Base-by-base conservation (phyloP, 345 rosid genomes). In the Kandelia obovata region DNA sequence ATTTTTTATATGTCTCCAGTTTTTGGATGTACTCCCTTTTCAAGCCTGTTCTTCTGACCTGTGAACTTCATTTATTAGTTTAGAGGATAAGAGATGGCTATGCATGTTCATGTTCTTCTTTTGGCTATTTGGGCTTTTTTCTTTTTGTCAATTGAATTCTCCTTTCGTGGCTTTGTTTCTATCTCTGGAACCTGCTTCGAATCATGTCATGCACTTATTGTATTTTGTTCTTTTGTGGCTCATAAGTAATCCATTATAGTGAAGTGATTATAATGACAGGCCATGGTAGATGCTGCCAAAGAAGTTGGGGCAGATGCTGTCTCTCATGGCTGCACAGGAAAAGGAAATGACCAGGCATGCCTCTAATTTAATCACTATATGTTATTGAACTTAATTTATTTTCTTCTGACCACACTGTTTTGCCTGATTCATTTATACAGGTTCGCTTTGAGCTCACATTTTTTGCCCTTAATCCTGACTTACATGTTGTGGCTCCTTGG, bases 231-330 rank as follows among this genome's bases (percentile, higher is more conserved):
- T 43, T 39, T 9, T 43, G 49, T 13, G 49, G 16, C 49, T 43
- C 49, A 43, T 43, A 43, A 13, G 49, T 15, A 43, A 43, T 19
- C 19, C 0, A 0, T 11, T 43, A 43, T 43, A 43, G 4, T 43
- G 49, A 43, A 43, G 49, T 4, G 5, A 2, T 19, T 43, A 15
- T 43, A 13, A 5, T 64, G 72, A 70, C 84, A 91, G 98, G 98
- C 98, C 73, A 94, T 94, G 98, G 98, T 94, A 70, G 98, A 94
- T 79, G 92, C 85, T 73, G 98, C 98, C 32, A 92, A 76, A 66
- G 96, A 94, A 75, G 96, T 94, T 80, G 99, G 97, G 80, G 97
- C 97, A 11, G 99, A 95, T 78, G 96, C 97, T 26, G 96, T 92
- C 64, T 77, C 99, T 21, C 99, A 94, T 77, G 99, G 99, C 61